These are phyloP conservation scores for Epichloe typhina DNA, from an alignment of 2,329 filamentous ascomycete species.

Conservation along the genomic window DNA sequence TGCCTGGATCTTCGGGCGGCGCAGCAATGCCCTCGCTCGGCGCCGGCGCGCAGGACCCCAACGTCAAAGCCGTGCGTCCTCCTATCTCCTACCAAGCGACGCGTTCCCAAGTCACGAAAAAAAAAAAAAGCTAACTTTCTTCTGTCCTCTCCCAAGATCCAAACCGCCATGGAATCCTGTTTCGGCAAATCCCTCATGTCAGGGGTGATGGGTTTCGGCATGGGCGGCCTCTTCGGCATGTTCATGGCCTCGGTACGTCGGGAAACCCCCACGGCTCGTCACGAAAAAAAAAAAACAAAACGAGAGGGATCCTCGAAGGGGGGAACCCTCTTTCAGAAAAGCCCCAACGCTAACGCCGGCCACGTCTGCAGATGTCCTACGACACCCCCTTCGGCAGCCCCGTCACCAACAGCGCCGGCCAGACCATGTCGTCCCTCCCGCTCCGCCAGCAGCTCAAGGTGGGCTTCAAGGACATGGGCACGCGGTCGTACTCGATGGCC, in stretches of 20 bases:
- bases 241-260: constrained; percentile 87
- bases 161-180: constrained; percentile 82
- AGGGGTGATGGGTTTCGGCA: constrained; percentile 84
- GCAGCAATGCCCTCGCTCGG: constrained; percentile 13
- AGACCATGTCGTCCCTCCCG: constrained; percentile 49
- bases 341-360: too few relatives aligned
- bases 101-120: background rate
- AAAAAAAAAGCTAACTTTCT: background rate
- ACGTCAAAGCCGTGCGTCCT: constrained; percentile 34
- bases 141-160: constrained; percentile 42
- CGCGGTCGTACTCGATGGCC: constrained; percentile 66
- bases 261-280: too few relatives aligned
- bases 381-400: constrained; percentile 63
- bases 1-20: constrained; percentile 18
- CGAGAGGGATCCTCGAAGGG: too few relatives aligned
- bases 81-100: background rate
- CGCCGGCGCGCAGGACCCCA: constrained; percentile 33
- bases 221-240: constrained; percentile 86
- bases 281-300: too few relatives aligned
- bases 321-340: too few relatives aligned
- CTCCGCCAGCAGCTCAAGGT: constrained; percentile 68
- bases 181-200: constrained; percentile 78
- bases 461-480: constrained; percentile 93
- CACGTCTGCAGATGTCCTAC: constrained; percentile 70
- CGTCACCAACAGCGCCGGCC: constrained; percentile 22